Evolutionary conservation across 2,329 filamentous ascomycete genomes (phyloP).

Genomic region (Pestalotiopsis sp.): DNA sequence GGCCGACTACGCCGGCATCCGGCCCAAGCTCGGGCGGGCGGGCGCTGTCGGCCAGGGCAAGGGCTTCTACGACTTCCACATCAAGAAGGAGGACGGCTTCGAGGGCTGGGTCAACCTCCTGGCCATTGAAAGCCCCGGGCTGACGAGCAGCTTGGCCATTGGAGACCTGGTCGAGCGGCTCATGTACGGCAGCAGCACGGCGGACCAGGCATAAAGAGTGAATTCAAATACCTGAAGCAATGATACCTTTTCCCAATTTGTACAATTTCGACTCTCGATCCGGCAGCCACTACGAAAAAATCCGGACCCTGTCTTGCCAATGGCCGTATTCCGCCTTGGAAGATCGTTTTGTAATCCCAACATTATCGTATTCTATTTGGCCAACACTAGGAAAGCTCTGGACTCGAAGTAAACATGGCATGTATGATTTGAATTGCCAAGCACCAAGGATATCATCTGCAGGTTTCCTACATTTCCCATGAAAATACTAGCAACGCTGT

Average conservation of each 20-base stretch:
- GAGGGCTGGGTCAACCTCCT: constrained; percentile 86
- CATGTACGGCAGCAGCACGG: constrained; percentile 41
- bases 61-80: constrained; percentile 83
- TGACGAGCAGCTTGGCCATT: constrained; percentile 87
- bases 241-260: neutral
- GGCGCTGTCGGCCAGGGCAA: constrained; percentile 65
- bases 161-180: constrained; percentile 70
- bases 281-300: too few species aligned
- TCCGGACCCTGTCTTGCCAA: too few species aligned
- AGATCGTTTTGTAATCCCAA: too few species aligned
- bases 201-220: neutral
- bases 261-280: neutral
- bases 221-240: neutral
- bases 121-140: constrained; percentile 90
- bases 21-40: constrained; percentile 75
- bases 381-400: too few species aligned
- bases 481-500: too few species aligned
- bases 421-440: too few species aligned
- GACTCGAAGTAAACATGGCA: too few species aligned
- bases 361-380: too few species aligned
- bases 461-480: too few species aligned
- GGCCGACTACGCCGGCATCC: constrained; percentile 88
- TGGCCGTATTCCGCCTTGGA: too few species aligned
- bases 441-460: too few species aligned
- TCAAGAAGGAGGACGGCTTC: constrained; percentile 76